Conservation (phyloP, 257 asterid species). For the Datura wrightii region DNA sequence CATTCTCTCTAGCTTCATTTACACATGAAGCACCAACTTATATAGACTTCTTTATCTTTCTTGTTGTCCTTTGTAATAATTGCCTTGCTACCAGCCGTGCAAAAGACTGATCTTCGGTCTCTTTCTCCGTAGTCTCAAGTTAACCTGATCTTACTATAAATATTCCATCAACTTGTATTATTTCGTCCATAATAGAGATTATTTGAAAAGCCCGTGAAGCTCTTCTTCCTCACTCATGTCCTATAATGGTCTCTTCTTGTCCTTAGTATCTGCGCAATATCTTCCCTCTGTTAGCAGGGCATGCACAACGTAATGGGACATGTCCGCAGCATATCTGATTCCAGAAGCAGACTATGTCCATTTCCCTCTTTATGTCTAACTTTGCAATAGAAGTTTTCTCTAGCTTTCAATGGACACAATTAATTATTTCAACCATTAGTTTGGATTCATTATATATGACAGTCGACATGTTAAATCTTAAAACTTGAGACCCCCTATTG, state of each 20-base stretch:
- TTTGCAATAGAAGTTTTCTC: neutral
- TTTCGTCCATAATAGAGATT: neutral
- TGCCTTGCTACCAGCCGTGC: constrained; percentile 3
- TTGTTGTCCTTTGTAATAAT: neutral
- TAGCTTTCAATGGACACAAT: neutral
- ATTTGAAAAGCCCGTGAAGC: neutral
- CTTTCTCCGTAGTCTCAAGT: neutral
- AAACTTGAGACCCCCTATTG: neutral
- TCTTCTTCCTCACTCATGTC: neutral
- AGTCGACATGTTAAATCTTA: neutral
- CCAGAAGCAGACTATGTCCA: neutral
- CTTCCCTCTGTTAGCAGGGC: neutral
- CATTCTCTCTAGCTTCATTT: neutral
- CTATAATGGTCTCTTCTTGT: neutral
- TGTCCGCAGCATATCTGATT: neutral
- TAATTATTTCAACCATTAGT: neutral
- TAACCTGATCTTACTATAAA: neutral
- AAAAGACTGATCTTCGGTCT: neutral
- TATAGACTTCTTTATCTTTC: neutral
- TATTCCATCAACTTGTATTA: neutral
- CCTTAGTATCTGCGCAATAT: neutral
- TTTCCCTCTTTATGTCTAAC: neutral
- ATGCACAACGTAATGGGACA: neutral
- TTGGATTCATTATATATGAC: constrained; percentile 3
- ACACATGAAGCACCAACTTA: neutral